Percentiles rank a stretch among this genome's conserved stretches.
Conservation (phyloP, 805 yeast genomes). For the Yarrowia alimentaria region DNA sequence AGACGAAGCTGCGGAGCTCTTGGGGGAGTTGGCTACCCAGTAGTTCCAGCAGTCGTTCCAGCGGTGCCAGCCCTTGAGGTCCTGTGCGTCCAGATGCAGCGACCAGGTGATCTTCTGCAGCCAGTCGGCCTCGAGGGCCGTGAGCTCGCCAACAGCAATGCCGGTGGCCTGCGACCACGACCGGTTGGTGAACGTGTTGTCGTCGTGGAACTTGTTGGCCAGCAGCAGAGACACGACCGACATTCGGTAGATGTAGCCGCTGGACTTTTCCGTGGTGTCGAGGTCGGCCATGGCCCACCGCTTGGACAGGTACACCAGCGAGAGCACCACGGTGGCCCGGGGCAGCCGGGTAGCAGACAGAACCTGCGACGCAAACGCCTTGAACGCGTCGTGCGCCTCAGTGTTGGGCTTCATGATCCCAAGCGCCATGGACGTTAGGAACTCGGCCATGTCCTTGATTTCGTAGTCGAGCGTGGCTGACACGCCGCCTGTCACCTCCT, state of each 20-base stretch:
- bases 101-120: constrained; percentile 59
- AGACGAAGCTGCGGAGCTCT: constrained; percentile 18
- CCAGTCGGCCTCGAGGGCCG: constrained; percentile 71
- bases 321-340: constrained; percentile 71
- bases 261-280: constrained; percentile 36
- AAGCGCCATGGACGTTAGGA: constrained; percentile 69
- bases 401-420: constrained; percentile 49
- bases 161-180: constrained; percentile 98
- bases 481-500: constrained; percentile 71
- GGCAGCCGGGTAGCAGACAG: constrained; percentile 87
- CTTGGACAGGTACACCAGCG: constrained; percentile 75
- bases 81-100: constrained; percentile 45
- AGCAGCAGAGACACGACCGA: constrained; percentile 69
- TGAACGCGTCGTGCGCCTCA: constrained; percentile 45
- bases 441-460: constrained; percentile 72
- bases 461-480: constrained; percentile 77
- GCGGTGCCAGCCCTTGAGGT: constrained; percentile 37
- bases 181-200: constrained; percentile 90
- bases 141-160: constrained; percentile 57
- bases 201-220: constrained; percentile 94
- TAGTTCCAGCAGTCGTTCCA: constrained; percentile 40
- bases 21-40: constrained; percentile 29
- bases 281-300: constrained; percentile 47
- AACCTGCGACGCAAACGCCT: constrained; percentile 61
- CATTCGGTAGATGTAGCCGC: constrained; percentile 46